Percentiles rank a stretch among this genome's conserved stretches.
Evolutionary conservation across 2,329 filamentous ascomycete species (phyloP).

Genomic region (Calonectria pauciramosa): DNA sequence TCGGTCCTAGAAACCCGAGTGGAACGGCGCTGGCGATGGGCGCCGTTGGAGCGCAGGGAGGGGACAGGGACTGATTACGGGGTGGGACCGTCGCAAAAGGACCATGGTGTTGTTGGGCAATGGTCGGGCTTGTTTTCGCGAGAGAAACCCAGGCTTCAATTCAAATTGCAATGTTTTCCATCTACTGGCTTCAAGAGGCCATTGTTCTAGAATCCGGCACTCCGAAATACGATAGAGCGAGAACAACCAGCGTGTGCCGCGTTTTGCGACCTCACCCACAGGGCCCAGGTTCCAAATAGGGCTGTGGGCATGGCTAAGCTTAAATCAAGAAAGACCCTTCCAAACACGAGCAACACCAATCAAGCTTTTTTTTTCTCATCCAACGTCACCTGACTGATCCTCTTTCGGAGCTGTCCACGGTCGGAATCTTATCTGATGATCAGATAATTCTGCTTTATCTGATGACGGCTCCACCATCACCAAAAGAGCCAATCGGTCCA

Average conservation of each 20-base stretch:
- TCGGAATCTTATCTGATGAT: constrained; percentile 40
- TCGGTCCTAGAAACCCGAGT: neutral
- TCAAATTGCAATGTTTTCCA: neutral
- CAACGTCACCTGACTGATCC: neutral
- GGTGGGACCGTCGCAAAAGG: neutral
- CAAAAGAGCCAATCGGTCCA: constrained; percentile 15
- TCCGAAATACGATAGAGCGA: neutral
- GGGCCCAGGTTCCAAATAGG: neutral
- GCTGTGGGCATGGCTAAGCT: neutral
- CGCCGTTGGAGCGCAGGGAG: neutral
- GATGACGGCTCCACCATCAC: constrained; percentile 17
- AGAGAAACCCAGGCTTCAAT: neutral
- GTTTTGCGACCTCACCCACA: neutral
- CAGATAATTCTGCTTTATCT: constrained; percentile 35
- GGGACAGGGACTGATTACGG: neutral
- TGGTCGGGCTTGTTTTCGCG: neutral
- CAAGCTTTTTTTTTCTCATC: neutral
- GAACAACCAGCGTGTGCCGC: neutral
- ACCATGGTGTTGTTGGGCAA: neutral
- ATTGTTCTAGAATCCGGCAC: neutral
- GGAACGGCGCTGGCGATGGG: neutral
- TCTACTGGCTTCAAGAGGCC: neutral
- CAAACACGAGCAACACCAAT: neutral
- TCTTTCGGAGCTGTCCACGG: neutral
- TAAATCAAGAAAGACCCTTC: neutral